Evolutionary conservation across 2,329 filamentous ascomycete species (phyloP).

Genomic region (Juglanconis oblonga): DNA sequence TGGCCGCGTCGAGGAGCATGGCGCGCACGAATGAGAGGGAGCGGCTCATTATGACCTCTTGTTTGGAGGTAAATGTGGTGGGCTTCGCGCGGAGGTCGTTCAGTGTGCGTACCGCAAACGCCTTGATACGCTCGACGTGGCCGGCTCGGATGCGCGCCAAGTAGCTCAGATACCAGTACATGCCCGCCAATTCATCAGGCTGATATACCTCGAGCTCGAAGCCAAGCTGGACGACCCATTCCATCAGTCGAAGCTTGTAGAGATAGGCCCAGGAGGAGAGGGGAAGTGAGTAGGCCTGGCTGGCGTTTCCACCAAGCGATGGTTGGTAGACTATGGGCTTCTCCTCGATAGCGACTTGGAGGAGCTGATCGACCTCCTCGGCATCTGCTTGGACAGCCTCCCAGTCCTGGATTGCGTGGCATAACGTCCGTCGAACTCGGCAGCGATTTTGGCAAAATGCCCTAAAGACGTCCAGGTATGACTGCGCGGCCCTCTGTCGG

Average conservation of each 20-base stretch:
- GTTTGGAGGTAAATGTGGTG: constrained; percentile 26
- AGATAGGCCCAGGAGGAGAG: constrained; percentile 87
- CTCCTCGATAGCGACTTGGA: constrained; percentile 62
- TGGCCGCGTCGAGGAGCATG: constrained; percentile 62
- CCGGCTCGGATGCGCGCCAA: constrained; percentile 65
- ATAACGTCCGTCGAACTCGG: constrained; percentile 83
- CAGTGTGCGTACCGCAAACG: constrained; percentile 51
- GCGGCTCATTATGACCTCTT: constrained; percentile 43
- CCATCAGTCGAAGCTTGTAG: constrained; percentile 86
- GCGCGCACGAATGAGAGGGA: constrained; percentile 56
- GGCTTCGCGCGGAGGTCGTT: constrained; percentile 28
- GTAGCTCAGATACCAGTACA: constrained; percentile 89
- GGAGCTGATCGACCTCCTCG: constrained; percentile 69
- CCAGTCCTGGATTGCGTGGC: constrained; percentile 79
- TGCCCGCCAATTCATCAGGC: constrained; percentile 75
- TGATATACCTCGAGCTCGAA: constrained; percentile 93
- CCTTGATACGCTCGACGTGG: constrained; percentile 71
- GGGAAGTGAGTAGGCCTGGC: constrained; percentile 64
- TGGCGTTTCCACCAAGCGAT: constrained; percentile 37
- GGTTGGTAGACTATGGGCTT: constrained; percentile 51
- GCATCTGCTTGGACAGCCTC: constrained; percentile 80
- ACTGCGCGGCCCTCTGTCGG: constrained; percentile 58
- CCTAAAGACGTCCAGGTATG: constrained; percentile 80
- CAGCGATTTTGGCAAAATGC: constrained; percentile 88
- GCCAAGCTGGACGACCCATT: constrained; percentile 83